Conservation (phyloP, 805 yeast genomes). For the Wickerhamiella australiensis region DNA sequence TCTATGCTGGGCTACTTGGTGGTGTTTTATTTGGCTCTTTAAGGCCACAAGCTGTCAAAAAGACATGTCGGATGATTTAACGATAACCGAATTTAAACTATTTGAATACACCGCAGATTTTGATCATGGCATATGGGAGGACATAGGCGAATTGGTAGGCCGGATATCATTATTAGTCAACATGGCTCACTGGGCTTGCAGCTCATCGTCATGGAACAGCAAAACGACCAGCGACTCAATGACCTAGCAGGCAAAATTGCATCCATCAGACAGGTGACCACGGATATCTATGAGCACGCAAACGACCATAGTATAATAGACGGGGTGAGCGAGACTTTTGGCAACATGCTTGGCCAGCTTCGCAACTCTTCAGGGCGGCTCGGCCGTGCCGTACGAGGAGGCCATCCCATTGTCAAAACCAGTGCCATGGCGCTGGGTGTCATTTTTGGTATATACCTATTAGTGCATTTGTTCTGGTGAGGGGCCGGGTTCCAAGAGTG, state of each 20-base stretch:
- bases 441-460: constrained; percentile 46
- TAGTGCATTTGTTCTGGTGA: constrained; percentile 37
- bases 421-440: constrained; percentile 44
- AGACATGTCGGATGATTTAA: too few relatives aligned
- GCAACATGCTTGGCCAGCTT: constrained; percentile 37
- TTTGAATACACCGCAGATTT: too few relatives aligned
- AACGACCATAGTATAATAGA: constrained; percentile 35
- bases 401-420: constrained; percentile 48
- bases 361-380: constrained; percentile 41
- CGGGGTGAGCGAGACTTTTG: constrained; percentile 40
- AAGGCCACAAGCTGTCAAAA: too few relatives aligned
- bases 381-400: constrained; percentile 44
- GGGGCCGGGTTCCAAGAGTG: too few relatives aligned
- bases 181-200: too few relatives aligned
- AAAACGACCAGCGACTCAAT: constrained; percentile 54
- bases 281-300: constrained; percentile 56
- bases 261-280: constrained; percentile 50
- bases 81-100: too few relatives aligned
- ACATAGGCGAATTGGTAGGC: too few relatives aligned
- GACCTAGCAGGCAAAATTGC: constrained; percentile 54
- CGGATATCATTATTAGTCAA: neutral
- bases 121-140: too few relatives aligned
- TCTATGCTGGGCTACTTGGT: too few relatives aligned
- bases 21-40: too few relatives aligned
- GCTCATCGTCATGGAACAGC: constrained; percentile 21